Conservation (phyloP, 768 basidiomycete species). For the Psilocybe azurescens region DNA sequence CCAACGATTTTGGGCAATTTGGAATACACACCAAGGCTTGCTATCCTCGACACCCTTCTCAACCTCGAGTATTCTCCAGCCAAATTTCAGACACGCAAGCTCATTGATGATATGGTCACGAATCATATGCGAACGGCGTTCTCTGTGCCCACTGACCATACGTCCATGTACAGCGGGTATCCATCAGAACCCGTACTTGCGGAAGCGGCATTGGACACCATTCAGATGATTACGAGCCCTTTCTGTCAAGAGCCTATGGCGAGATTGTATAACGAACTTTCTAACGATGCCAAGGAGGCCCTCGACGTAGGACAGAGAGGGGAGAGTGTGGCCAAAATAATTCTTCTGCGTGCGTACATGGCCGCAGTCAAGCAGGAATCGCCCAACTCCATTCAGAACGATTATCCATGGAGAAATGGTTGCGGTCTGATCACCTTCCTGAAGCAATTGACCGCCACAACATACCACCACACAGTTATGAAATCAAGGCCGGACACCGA, state of each 20-base stretch:
- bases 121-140: constrained; percentile 32
- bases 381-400: neutral
- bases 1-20: neutral
- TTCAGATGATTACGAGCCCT: neutral
- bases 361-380: constrained; percentile 16
- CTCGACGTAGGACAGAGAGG: constrained; percentile 23
- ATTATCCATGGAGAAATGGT: constrained; percentile 20
- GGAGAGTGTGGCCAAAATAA: constrained; percentile 14
- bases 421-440: constrained; percentile 20
- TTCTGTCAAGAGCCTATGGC: neutral
- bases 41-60: constrained; percentile 19
- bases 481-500: constrained; percentile 28
- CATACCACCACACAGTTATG: constrained; percentile 13
- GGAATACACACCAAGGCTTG: neutral
- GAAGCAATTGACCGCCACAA: neutral
- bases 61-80: constrained; percentile 17
- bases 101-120: constrained; percentile 21
- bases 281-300: neutral
- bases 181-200: no score
- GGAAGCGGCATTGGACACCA: no score
- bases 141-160: constrained; percentile 26
- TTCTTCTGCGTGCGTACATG: constrained; percentile 28
- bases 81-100: constrained; percentile 6
- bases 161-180: no score
- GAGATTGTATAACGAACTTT: neutral